These are phyloP conservation scores for Chara braunii DNA, from an alignment of 139 green algal species.

Conservation along the genomic window DNA sequence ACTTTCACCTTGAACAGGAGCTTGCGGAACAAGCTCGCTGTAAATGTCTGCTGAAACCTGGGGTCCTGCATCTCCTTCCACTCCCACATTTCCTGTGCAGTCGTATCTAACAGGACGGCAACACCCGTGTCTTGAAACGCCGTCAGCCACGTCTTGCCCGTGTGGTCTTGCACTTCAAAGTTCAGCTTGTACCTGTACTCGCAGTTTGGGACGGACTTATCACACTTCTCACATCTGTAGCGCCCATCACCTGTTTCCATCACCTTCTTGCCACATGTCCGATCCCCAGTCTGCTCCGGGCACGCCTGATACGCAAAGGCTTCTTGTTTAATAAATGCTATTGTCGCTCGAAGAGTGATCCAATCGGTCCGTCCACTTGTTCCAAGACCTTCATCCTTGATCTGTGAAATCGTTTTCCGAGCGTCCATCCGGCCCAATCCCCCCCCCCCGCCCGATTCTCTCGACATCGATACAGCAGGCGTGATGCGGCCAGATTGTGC, in stretches of 20 bases:
- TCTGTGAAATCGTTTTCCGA: slow-evolving; percentile 55
- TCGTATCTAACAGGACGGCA: too few relatives aligned
- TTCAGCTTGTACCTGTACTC: slow-evolving; percentile 38
- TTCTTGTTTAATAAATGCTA: slow-evolving; percentile 60
- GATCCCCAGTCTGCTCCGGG: slow-evolving; percentile 48
- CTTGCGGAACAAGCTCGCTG: slow-evolving; percentile 44
- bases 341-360: slow-evolving; percentile 49
- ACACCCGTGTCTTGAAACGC: slow-evolving; percentile 48
- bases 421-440: slow-evolving; percentile 52
- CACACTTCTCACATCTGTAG: slow-evolving; percentile 42
- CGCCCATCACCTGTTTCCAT: slow-evolving; percentile 41
- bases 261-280: slow-evolving; percentile 73
- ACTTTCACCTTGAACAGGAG: slow-evolving; percentile 62
- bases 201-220: not conserved
- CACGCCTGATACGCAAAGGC: slow-evolving; percentile 63
- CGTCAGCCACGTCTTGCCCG: slow-evolving; percentile 45
- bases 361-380: slow-evolving; percentile 52
- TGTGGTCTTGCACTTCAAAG: slow-evolving; percentile 52
- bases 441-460: slow-evolving; percentile 36
- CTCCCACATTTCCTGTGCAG: slow-evolving; percentile 14
- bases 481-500: slow-evolving; percentile 24
- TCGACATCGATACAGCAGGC: slow-evolving; percentile 46
- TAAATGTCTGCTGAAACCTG: slow-evolving; percentile 10
- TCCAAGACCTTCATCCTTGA: slow-evolving; percentile 76
- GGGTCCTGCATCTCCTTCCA: slow-evolving; percentile 11